Evolutionary conservation across 106 monocot species (phyloP), one percentile per base, ranked within the genome.

Genomic region (Dendrobium nobile): DNA sequence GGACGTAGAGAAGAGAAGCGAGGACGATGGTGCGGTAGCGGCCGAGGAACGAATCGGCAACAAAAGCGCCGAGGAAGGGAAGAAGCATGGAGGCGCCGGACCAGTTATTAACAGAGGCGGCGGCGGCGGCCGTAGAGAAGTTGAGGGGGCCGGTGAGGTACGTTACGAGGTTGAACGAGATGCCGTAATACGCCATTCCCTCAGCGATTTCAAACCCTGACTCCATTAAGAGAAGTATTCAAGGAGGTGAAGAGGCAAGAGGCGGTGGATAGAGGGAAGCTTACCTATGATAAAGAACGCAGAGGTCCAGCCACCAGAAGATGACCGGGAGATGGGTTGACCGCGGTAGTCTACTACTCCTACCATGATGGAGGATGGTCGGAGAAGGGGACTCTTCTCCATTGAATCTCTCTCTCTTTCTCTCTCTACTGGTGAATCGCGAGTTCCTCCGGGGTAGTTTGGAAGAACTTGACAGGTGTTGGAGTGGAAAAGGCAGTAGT

Each of bases 131-230:
- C 56, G 82, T 88, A 13, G 89, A 82, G 75, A 87, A 54, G 22
- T 77, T 44, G 47, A 91, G 85, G 5, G 86, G 85, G 6, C 89
- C 91, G 2, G 91, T 91, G 33, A 91, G 80, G 79, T 89, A 91
- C 64, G 75, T 84, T 15, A 91, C 87, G 28, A 89, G 87, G 51
- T 91, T 91, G 5, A 75, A 77, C 0, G 87, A 84, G 10, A 91
- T 80, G 16, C 91, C 91, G 79, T 83, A 81, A 74, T 78, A 87
- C 1, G 91, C 83, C 73, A 85, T 85, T n/a, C 83, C 79, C 88
- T 89, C 91, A 26, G 83, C 82, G 4, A 91, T 72, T 82, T 91
- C 86, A 40, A 85, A 83, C 22, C 85, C 91, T 91, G 79, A 19
- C 6, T 17, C 19, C 40, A 59, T 4, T 10, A 61, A 64, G 15